Evolutionary conservation across 331 rosid genomes (phyloP).

Genomic region (Spiraea crenata): DNA sequence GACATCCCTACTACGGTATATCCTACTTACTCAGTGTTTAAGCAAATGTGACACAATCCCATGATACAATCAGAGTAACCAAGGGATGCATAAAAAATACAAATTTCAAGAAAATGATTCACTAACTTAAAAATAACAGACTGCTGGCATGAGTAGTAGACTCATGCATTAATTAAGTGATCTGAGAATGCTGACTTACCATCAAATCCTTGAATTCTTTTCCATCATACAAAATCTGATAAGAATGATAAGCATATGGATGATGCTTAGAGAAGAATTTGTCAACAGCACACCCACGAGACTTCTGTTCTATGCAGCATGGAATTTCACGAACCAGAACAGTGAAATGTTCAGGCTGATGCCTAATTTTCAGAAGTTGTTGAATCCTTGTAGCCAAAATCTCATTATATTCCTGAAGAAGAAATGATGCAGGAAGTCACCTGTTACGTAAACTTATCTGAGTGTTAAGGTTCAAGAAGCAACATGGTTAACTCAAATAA

Average conservation of each 20-base stretch:
- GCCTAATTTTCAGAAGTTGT: slow-evolving; percentile 50
- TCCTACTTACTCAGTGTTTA: not conserved
- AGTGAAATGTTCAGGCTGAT: slow-evolving; percentile 79
- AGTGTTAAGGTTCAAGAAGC: slow-evolving; percentile 10
- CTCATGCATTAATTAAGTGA: not conserved
- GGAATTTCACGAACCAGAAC: slow-evolving; percentile 80
- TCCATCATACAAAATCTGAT: slow-evolving; percentile 56
- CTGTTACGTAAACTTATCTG: slow-evolving; percentile 22
- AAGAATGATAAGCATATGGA: slow-evolving; percentile 59
- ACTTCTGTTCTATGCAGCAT: slow-evolving; percentile 59
- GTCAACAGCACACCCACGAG: slow-evolving; percentile 59
- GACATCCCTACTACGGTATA: not conserved
- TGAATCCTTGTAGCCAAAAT: slow-evolving; percentile 64
- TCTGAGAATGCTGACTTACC: slow-evolving; percentile 45
- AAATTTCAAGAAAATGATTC: not conserved
- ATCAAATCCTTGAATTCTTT: slow-evolving; percentile 54
- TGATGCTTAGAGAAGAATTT: slow-evolving; percentile 74
- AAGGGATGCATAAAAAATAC: not conserved
- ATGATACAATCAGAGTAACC: not conserved
- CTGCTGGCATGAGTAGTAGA: not conserved
- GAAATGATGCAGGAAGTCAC: slow-evolving; percentile 28
- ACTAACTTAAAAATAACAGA: not conserved
- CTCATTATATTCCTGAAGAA: slow-evolving; percentile 72
- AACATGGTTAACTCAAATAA: slow-evolving; percentile 16
- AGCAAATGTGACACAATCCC: not conserved